Evolutionary conservation across 768 basidiomycete genomes (phyloP).

Genomic region (Hebeloma cylindrosporum): DNA sequence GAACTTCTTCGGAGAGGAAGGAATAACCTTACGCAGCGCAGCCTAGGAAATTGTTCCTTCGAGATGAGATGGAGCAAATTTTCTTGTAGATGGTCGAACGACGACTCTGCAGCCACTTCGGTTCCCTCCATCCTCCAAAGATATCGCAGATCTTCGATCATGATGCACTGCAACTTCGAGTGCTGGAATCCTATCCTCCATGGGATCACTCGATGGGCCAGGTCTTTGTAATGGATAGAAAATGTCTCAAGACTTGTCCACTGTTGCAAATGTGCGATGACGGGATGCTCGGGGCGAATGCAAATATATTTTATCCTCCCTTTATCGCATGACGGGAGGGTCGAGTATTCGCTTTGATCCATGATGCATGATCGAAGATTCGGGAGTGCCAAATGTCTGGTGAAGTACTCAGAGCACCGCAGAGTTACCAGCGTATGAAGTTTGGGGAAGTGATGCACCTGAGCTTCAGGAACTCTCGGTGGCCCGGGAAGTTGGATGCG

Average conservation of each 20-base stretch:
- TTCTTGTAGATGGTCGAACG: not conserved
- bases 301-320: slow-evolving; percentile 15
- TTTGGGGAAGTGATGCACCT: slow-evolving; percentile 16
- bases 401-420: not conserved
- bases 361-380: slow-evolving; percentile 16
- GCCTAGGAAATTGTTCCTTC: slow-evolving; percentile 10
- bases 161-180: slow-evolving; percentile 7
- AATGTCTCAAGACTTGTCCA: slow-evolving; percentile 17
- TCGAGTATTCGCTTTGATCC: not conserved
- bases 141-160: slow-evolving; percentile 13
- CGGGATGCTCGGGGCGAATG: not conserved
- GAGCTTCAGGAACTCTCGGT: not conserved
- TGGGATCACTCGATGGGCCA: slow-evolving; percentile 2
- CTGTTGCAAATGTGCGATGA: slow-evolving; percentile 1
- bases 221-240: slow-evolving; percentile 9
- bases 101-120: not conserved
- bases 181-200: slow-evolving; percentile 7
- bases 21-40: slow-evolving; percentile 11
- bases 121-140: not conserved
- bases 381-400: slow-evolving; percentile 7
- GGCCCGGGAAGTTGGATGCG: not conserved
- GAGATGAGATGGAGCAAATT: slow-evolving; percentile 13
- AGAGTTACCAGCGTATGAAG: slow-evolving; percentile 20
- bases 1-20: slow-evolving; percentile 1
- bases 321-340: slow-evolving; percentile 1